Base-by-base conservation (phyloP, 805 yeast genomes). In the Myxozyma neglecta region DNA sequence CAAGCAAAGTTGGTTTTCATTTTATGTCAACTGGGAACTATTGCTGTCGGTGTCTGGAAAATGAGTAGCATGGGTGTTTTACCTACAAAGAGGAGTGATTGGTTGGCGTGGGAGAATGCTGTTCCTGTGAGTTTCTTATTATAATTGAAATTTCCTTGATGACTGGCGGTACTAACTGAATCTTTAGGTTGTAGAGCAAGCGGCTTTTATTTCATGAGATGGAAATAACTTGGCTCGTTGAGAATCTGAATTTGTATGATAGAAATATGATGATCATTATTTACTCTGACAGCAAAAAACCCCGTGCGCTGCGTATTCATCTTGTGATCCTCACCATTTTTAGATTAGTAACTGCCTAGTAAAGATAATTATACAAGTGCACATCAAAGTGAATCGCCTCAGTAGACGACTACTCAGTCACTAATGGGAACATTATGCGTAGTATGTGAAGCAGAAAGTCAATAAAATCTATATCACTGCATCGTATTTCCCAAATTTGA, bases 21-120 rank as follows among this genome's bases (percentile, higher is more conserved):
- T 6, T 63, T 76, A 10, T 76, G 80, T 59, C 83, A 82, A 61
- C 47, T 85, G 48, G 80, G 82, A 4, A 81, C 86, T 55, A 77
- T 92, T 76, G 82, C 79, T 3, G 83, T 90, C 42, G 98, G 97
- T 1, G 70, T 91, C 16, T 91, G 90, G 85, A 94, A 94, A 73
- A 76, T 94, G 61, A 85, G 88, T 68, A 78, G 81, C 24, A 89
- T 93, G 97, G 98, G 97, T 0, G 77, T 93, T 66, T 85, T 93
- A 61, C 99, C 99, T 24, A 89, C 88, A 69, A 87, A 85, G 42
- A 81, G 81, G 50, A 87, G 96, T 67, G 99, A 93, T 72, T 94
- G 98, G 98, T 76, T 93, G 16, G 85, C 90, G 6, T 92, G 96
- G 92, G 96, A 91, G 36, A 42, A 29, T 32, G 50, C 57, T 55